Base-by-base conservation (phyloP, 495 filamentous ascomycete genomes). In the Podospora pseudopauciseta region DNA sequence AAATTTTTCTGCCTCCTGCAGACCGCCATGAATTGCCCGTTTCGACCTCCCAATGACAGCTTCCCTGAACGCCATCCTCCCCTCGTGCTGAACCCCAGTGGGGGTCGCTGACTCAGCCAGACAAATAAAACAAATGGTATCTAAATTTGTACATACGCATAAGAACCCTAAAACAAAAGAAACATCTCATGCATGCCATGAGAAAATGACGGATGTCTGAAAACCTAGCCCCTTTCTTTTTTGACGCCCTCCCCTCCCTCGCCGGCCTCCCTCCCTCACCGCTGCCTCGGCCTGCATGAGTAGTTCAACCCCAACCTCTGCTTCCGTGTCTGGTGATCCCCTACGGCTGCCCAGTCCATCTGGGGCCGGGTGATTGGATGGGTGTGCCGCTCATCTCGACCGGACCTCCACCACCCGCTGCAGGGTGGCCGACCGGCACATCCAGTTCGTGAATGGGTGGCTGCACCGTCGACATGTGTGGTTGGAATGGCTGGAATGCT, bases 351-450 rank as follows among this genome's bases (percentile, higher is more conserved):
- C 39, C 39, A 16, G 39, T 49, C 39, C 39, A 49, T 49, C 39
- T 49, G 39, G 39, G 39, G 15, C 39, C 39, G 13, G 15, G 6
- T 58, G 55, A 26, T 20, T 58, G 55, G 23, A 58, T n/a, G 4
- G 55, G 55, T 58, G 55, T 58, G n/a, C 55, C 55, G 23, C 11
- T 15, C 61, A 39, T 49, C 61, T 63, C 61, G 7, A 32, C 61
- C 32, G 61, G 61, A 7, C n/a, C 16, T 20, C 20, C 61, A 23
- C 18, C n/a, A 44, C n/a, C 19, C 61, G 61, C 9, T 61, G 59
- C 59, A 30, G 59, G 59, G 16, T 61, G 59, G 6, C 16, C 27
- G 59, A 7, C 30, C 11, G 27, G 20, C 26, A 30, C 26, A 32
- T 61, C 59, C 11, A 23, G 2, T 28, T 61, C 59, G 26, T 18